Percentiles rank a stretch among this genome's conserved stretches.
Conservation (phyloP, 176 grass and related monocot genomes). For the Triticum aestivum region DNA sequence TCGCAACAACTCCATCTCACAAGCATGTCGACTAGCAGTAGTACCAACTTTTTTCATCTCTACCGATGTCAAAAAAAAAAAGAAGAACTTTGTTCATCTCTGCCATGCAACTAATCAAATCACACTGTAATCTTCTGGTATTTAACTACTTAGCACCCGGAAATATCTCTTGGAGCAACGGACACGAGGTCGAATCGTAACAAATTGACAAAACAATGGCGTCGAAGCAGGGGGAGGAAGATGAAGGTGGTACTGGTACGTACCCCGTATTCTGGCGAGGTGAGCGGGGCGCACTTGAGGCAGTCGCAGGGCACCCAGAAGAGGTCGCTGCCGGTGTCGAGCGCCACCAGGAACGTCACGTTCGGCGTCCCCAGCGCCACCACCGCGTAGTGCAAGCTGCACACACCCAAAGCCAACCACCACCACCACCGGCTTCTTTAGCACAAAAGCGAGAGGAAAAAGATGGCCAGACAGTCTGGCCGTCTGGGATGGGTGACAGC, state of each 20-base stretch:
- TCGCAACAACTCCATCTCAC: not conserved
- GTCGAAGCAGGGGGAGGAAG: not conserved
- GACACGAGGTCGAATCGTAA: not conserved
- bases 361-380: conserved; percentile 86
- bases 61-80: no score
- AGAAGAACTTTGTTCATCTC: not conserved
- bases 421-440: conserved; percentile 34
- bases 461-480: not conserved
- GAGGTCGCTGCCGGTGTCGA: conserved; percentile 92
- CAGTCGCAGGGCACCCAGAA: conserved; percentile 97
- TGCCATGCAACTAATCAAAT: not conserved
- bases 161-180: conserved; percentile 2
- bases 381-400: conserved; percentile 84
- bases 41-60: not conserved
- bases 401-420: conserved; percentile 18
- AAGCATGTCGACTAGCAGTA: not conserved
- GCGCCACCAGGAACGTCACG: conserved; percentile 81
- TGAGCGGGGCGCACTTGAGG: conserved; percentile 51
- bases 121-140: not conserved
- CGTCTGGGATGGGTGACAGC: not conserved
- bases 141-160: not conserved
- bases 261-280: conserved; percentile 48
- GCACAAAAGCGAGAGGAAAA: conserved; percentile 14
- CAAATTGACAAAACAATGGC: not conserved
- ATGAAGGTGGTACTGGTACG: not conserved